Base-by-base conservation (phyloP, 139 green algal genomes). In the Micromonas commoda region DNA sequence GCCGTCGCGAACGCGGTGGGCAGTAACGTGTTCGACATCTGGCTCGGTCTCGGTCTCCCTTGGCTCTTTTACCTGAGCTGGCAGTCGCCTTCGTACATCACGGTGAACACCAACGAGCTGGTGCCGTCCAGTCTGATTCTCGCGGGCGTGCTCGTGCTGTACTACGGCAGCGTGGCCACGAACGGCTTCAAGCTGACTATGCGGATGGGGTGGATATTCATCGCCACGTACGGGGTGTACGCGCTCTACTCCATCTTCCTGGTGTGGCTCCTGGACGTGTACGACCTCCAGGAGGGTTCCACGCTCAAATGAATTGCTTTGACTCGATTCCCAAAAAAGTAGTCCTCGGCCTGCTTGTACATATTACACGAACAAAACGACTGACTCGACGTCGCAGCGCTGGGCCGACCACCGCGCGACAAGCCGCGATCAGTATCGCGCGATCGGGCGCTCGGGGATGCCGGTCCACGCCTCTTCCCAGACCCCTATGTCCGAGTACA, bases 11-110 rank as follows among this genome's bases (percentile, higher is more conserved):
- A 87, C 69, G 83, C 83, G 19, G 75, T 87, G 51, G 83, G 83
- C 3, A 74, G 29, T 28, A 87, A 87, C 57, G 80, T 87, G 21
- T 87, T 87, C 60, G 83, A 87, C 77, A 85, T 87, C 64, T 87
- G 80, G 83, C 72, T 87, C 23, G 83, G 83, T 57, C 63, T 87
- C 3, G 83, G 83, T 19, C n/a, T 83, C 16, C 83, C 83, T 13
- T 87, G 83, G 83, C 29, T 79, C 9, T 72, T 85, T 24, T 61
- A 84, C 6, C 78, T 85, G 20, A 67, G 69, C 1, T 77, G 75
- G 33, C 64, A 81, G 35, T 53, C 70, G 19, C 38, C 28, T 3
- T 51, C 23, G 19, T 70, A 71, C 28, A 68, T 82, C 9, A 23
- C 28, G 5, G 67, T 85, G 1, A 19, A 67, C 45, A 87, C 73